Evolutionary conservation across 148 eudicot species (phyloP).

Genomic region (Polygonum aviculare): DNA sequence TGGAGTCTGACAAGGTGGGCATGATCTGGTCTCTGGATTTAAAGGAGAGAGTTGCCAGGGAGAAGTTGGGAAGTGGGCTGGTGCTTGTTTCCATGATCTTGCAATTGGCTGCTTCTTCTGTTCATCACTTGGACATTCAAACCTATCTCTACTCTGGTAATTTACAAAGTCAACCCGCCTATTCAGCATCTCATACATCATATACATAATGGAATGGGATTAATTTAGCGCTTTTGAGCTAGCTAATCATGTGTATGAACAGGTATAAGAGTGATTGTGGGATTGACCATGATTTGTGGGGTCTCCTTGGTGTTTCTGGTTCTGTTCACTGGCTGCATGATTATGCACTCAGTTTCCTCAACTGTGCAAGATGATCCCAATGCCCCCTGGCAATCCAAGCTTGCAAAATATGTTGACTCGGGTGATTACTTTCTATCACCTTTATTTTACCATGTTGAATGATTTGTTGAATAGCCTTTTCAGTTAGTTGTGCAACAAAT

Average conservation of each 20-base stretch:
- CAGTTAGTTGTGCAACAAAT: background rate
- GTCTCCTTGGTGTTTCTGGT: constrained; percentile 9
- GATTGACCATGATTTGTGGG: background rate
- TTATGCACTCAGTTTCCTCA: constrained; percentile 17
- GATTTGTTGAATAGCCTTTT: background rate
- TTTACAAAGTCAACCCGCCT: background rate
- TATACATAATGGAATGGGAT: background rate
- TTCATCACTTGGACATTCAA: background rate
- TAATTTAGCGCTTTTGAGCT: background rate
- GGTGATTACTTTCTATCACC: constrained; percentile 16
- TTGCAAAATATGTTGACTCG: constrained; percentile 16
- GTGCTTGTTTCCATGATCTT: constrained; percentile 41
- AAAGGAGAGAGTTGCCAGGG: constrained; percentile 48
- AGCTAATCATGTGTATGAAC: background rate
- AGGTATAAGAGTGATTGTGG: constrained; percentile 4
- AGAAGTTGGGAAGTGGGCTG: constrained; percentile 51
- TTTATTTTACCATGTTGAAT: background rate
- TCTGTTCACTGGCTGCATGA: background rate
- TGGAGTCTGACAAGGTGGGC: constrained; percentile 12
- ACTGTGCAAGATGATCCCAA: constrained; percentile 9
- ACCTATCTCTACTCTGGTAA: background rate
- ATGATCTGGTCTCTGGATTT: constrained; percentile 45
- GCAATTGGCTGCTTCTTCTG: constrained; percentile 21
- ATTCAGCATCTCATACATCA: background rate
- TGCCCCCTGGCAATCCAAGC: background rate